Percentiles rank a stretch among this genome's conserved stretches.
Evolutionary conservation across 345 rosid species (phyloP).

Genomic region (Syzygium aqueum): DNA sequence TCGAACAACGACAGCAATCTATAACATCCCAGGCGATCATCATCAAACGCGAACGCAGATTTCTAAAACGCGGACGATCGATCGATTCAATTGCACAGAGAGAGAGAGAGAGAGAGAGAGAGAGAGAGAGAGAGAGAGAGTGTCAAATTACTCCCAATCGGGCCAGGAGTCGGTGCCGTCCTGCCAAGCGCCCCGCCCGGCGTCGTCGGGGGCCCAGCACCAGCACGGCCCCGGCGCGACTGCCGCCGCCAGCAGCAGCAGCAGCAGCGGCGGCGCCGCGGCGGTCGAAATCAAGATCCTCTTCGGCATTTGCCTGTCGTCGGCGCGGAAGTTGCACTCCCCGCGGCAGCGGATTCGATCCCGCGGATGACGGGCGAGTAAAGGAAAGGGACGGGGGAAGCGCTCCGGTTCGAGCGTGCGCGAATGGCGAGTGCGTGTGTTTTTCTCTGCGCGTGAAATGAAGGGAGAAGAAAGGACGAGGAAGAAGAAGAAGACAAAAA

Average conservation of each 20-base stretch:
- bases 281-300: not conserved
- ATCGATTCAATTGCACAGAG: not conserved
- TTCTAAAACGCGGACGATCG: not conserved
- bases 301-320: not conserved
- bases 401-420: not conserved
- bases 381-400: not conserved
- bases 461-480: not conserved
- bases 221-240: not conserved
- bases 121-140: not conserved
- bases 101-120: not conserved
- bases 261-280: too few relatives aligned
- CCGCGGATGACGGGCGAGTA: not conserved
- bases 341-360: not conserved
- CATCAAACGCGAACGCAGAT: not conserved
- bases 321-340: not conserved
- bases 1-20: not conserved
- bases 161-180: not conserved
- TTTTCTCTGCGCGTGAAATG: not conserved
- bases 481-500: rapidly evolving
- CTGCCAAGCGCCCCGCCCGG: not conserved
- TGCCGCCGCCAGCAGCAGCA: not conserved
- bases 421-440: too few relatives aligned
- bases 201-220: not conserved
- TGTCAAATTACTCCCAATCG: not conserved
- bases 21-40: not conserved